Evolutionary conservation across 352 stramenopile species (phyloP).

Genomic region (Globisporangium irregulare): DNA sequence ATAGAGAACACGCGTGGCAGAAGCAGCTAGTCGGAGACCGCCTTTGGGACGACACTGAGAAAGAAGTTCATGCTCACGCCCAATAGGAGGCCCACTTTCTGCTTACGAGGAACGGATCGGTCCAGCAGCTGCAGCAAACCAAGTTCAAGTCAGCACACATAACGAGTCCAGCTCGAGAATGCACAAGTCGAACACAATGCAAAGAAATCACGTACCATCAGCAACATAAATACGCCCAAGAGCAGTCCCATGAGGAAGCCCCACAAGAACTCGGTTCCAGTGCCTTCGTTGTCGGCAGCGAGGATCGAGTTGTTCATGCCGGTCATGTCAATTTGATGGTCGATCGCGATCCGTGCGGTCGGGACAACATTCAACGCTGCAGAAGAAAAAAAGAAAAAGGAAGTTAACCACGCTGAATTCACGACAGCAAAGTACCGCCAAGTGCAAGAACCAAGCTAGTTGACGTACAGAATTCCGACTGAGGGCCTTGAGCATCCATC

Average conservation of each 20-base stretch:
- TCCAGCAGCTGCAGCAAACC: slow-evolving; percentile 62
- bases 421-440: neutral
- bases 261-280: slow-evolving; percentile 85
- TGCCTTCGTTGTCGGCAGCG: slow-evolving; percentile 86
- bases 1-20: neutral
- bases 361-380: slow-evolving; percentile 80
- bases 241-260: slow-evolving; percentile 86
- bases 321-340: slow-evolving; percentile 84
- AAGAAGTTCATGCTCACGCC: slow-evolving; percentile 90
- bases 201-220: slow-evolving; percentile 56
- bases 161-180: neutral
- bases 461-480: slow-evolving; percentile 82
- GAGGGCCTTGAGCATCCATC: slow-evolving; percentile 84
- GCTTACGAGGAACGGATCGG: slow-evolving; percentile 79
- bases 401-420: neutral
- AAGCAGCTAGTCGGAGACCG: slow-evolving; percentile 50
- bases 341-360: slow-evolving; percentile 63
- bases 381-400: neutral
- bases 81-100: slow-evolving; percentile 82
- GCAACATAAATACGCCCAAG: slow-evolving; percentile 87
- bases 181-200: neutral
- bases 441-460: neutral
- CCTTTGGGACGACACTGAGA: slow-evolving; percentile 81
- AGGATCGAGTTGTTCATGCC: slow-evolving; percentile 82
- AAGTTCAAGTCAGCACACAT: neutral